Evolutionary conservation across 129 eudicot species (phyloP).

Genomic region (Apium graveolens): DNA sequence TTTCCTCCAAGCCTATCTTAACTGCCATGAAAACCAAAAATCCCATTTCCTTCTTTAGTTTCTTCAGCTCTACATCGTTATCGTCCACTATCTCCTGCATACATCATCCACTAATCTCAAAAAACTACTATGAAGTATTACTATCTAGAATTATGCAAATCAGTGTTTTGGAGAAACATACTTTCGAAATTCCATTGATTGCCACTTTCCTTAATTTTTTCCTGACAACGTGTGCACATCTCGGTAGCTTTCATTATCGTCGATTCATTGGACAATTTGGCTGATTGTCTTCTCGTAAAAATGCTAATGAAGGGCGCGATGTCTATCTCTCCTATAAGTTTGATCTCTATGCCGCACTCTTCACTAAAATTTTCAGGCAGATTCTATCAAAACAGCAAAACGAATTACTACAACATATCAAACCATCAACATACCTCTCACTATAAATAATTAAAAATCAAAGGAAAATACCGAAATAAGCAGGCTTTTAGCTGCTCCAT

Average conservation of each 20-base stretch:
- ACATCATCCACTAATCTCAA: background rate
- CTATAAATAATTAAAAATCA: no score
- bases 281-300: background rate
- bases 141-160: no score
- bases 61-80: background rate
- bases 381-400: background rate
- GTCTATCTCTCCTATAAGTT: background rate
- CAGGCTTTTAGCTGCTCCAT: background rate
- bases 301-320: background rate
- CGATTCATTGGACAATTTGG: background rate
- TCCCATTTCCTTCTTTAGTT: slow-evolving; percentile 12
- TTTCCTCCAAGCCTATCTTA: background rate
- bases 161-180: background rate
- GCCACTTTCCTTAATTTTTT: slow-evolving; percentile 1
- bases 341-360: background rate
- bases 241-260: slow-evolving; percentile 11
- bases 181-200: background rate
- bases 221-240: slow-evolving; percentile 25
- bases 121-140: no score
- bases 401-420: background rate
- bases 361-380: background rate
- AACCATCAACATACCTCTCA: no score
- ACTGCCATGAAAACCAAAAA: background rate
- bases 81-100: background rate
- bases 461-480: background rate